phyloP scores from a whole-genome alignment of 2,329 filamentous ascomycete species.

The Colletotrichum camelliae region DNA sequence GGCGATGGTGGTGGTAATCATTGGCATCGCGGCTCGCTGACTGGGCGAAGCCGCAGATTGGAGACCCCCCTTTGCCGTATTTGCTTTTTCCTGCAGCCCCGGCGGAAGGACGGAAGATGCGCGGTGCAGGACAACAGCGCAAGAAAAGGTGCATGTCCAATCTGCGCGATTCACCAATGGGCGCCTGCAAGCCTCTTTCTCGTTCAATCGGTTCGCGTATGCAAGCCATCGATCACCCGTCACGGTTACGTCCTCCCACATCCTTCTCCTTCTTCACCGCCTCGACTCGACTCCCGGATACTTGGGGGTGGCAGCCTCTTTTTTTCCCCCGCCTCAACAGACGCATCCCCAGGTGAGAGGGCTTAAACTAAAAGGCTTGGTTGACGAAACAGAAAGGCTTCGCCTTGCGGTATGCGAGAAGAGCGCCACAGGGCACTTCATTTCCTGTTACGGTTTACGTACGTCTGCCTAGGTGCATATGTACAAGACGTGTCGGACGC shows the following conservation, averaged over 20 bases:
- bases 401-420: background rate
- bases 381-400: background rate
- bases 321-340: background rate
- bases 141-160: background rate
- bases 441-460: constrained; percentile 2
- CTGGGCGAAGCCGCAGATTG: background rate
- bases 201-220: background rate
- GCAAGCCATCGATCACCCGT: constrained; percentile 6
- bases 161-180: background rate
- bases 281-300: background rate
- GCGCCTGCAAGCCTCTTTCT: background rate
- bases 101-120: background rate
- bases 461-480: background rate
- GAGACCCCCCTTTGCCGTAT: background rate
- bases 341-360: background rate
- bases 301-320: background rate
- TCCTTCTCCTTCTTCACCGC: constrained; percentile 12
- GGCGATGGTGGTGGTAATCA: background rate
- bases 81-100: constrained; percentile 19
- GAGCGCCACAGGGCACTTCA: background rate
- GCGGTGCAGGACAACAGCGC: background rate
- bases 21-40: background rate
- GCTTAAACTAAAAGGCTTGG: background rate
- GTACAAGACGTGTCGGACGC: background rate
- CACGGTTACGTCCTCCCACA: background rate